phyloP scores from a whole-genome alignment of 805 yeast species.

The Clavispora fructus region DNA sequence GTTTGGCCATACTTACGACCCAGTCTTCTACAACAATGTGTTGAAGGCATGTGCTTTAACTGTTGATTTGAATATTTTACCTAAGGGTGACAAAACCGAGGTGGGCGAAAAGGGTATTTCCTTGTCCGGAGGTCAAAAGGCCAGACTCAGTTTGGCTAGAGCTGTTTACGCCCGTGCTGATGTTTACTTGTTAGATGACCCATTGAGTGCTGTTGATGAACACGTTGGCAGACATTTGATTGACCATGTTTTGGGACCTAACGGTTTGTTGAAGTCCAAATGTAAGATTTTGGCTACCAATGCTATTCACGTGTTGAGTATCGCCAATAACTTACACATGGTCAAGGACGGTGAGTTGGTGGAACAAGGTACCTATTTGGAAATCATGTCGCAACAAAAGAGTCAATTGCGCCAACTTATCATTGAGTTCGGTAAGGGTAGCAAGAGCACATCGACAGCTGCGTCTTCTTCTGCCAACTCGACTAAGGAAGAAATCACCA shows the following conservation, averaged over 20 bases:
- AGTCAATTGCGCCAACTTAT: constrained; percentile 53
- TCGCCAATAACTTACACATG: constrained; percentile 67
- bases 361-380: constrained; percentile 61
- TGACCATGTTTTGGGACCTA: constrained; percentile 74
- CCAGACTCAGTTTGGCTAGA: constrained; percentile 88
- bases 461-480: constrained; percentile 13
- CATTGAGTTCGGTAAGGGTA: constrained; percentile 55
- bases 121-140: constrained; percentile 96
- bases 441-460: constrained; percentile 11
- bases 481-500: constrained; percentile 17
- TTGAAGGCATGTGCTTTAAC: constrained; percentile 83
- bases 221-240: constrained; percentile 89
- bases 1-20: constrained; percentile 83
- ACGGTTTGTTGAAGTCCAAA: constrained; percentile 70
- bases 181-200: constrained; percentile 84
- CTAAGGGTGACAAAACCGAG: constrained; percentile 85
- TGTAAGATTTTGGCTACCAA: constrained; percentile 82
- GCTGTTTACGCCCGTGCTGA: constrained; percentile 96
- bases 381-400: constrained; percentile 40
- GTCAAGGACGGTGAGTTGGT: constrained; percentile 62
- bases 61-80: constrained; percentile 71
- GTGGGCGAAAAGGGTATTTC: constrained; percentile 98
- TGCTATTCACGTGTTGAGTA: constrained; percentile 72
- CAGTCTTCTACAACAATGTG: constrained; percentile 73
- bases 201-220: constrained; percentile 94